Evolutionary conservation across 192 early-diverging fungal genomes (phyloP), one percentile per base, ranked within the genome.

Genomic region (Phlyctochytrium arcticum): DNA sequence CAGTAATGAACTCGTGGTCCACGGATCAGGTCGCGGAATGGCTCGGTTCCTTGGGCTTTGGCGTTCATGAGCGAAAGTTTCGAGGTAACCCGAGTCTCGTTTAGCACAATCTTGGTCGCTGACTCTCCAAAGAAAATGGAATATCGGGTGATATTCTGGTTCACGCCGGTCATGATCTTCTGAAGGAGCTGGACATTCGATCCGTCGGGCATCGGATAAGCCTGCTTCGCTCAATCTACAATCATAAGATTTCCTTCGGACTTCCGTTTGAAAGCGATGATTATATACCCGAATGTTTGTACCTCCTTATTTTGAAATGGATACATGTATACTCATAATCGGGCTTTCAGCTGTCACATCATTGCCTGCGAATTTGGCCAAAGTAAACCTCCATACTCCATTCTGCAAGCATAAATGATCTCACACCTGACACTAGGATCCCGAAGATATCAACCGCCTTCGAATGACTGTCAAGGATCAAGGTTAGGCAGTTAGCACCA

Each of bases 191-290:
- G 50, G 88, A 85, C 5, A 84, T 98, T 44, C 77, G 75, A 47
- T 89, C 92, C 2, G 85, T 97, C 15, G 96, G 96, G 2, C 88
- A 91, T 44, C 79, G 96, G 27, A 79, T 97, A 24, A 76, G 85
- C n/a, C 80, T 98, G n/a, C 80, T 98, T 39, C 91, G 90, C 59
- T 88, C 91, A 9, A 88, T 98, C 50, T 94, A 93, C 54, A 84
- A 89, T 44, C 69, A 92, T 19, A 93, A 95, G 73, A 69, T 90
- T 54, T 79, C 84, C 35, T 81, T 92, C 55, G 84, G 87, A 7
- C 73, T 98, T 37, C 88, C 88, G 2, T 79, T 94, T 24, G 90
- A 92, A 17, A 75, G 84, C 33, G 87, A 87, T 59, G 92, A 96
- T 72, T 96, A 92, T 61, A 81, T 93, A 33, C 92, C 68, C 15